These are phyloP conservation scores for Penicillium atrosanguineum DNA, from an alignment of 495 filamentous ascomycete species.

Conservation along the genomic window DNA sequence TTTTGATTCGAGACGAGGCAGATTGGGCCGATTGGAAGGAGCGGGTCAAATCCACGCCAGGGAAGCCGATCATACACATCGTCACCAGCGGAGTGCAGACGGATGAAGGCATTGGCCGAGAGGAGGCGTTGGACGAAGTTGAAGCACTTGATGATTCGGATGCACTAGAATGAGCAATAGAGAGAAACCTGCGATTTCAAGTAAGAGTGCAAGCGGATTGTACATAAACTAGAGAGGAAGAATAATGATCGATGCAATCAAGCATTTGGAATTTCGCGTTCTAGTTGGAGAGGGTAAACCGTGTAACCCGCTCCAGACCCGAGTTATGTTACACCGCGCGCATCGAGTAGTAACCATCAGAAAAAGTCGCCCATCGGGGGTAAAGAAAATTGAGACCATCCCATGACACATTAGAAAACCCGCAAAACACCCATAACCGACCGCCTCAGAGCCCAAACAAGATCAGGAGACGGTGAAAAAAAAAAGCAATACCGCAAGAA, in stretches of 20 bases:
- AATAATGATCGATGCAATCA: conserved; percentile 41
- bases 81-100: conserved; percentile 58
- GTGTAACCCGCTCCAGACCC: conserved; percentile 43
- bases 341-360: conserved; percentile 64
- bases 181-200: background rate
- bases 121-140: conserved; percentile 83
- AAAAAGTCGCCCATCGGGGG: conserved; percentile 65
- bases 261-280: conserved; percentile 55
- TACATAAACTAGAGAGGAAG: conserved; percentile 8
- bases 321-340: conserved; percentile 77
- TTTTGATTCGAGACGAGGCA: conserved; percentile 75
- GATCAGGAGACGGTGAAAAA: conserved; percentile 53
- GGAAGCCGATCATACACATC: conserved; percentile 84
- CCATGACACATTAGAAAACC: conserved; percentile 88
- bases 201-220: background rate
- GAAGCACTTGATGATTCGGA: conserved; percentile 78
- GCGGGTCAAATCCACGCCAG: conserved; percentile 62
- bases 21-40: conserved; percentile 84
- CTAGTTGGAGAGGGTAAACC: conserved; percentile 36
- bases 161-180: conserved; percentile 26
- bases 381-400: conserved; percentile 67
- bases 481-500: conserved; percentile 49
- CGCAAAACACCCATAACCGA: conserved; percentile 62
- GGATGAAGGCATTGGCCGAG: conserved; percentile 53
- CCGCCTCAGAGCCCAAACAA: conserved; percentile 61